A percentile compares a stretch with the other conserved stretches of the same genome.
Evolutionary conservation across 129 eudicot species (phyloP).

Genomic region (Oenanthe sinensis): DNA sequence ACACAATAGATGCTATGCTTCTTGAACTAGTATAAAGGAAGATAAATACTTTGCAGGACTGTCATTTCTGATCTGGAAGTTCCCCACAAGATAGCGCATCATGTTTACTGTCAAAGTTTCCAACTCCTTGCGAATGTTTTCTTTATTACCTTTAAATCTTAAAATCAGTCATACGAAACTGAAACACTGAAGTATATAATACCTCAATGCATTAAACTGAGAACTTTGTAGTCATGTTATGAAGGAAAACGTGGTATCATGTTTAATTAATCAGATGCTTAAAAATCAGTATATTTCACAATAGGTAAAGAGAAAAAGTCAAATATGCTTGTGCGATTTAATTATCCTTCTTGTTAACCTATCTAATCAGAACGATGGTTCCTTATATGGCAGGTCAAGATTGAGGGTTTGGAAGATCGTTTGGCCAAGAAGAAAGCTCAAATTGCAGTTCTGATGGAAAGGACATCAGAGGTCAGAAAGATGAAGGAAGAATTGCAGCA

Average conservation of each 20-base stretch:
- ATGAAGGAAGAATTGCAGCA: conserved; percentile 58
- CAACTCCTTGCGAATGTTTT: neutral
- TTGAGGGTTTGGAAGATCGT: conserved; percentile 48
- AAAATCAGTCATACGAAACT: neutral
- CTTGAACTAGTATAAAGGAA: neutral
- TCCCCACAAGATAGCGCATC: neutral
- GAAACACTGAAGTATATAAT: neutral
- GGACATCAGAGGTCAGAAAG: conserved; percentile 52
- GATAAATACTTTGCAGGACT: neutral
- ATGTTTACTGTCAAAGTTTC: neutral
- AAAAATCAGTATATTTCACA: neutral
- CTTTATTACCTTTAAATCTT: neutral
- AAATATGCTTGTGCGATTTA: neutral
- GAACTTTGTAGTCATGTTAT: neutral
- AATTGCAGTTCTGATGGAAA: conserved; percentile 50
- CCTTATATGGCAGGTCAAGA: conserved; percentile 44
- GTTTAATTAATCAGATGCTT: neutral
- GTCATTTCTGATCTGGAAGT: neutral
- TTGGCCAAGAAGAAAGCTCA: conserved; percentile 55
- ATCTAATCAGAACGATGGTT: neutral
- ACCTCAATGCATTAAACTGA: neutral
- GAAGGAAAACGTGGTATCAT: neutral
- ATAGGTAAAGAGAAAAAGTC: neutral
- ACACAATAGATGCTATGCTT: neutral
- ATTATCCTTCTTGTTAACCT: neutral